Base-by-base conservation (phyloP, 805 yeast genomes). In the Saturnispora diversa region DNA sequence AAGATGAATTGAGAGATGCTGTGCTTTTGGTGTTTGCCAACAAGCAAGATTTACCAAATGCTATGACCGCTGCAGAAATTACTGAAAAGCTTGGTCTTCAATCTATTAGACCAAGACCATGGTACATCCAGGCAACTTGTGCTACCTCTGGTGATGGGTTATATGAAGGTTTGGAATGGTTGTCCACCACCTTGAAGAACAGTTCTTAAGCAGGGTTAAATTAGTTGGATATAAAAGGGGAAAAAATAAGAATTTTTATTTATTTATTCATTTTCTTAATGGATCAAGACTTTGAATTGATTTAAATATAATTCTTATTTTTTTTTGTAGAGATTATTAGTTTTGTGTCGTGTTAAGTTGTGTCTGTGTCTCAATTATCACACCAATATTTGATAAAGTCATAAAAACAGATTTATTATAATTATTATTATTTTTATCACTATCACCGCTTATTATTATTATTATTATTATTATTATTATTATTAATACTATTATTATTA, bases 71-170 rank as follows among this genome's bases (percentile, higher is more conserved):
- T 53, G 95, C 96, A 52, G 97, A 90, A 74, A 84, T 90, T 66
- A 87, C 97, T 55, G 96, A 87, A 70, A 87, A 86, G 69, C 77
- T 90, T 60, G 97, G 96, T 51, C 81, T 90, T 63, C 96, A 88
- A 67, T 85, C 96, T 42, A 82, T 92, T 66, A 84, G 95, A 75
- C 95, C 88, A 74, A 85, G 97, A 72, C 95, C 95, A 60, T 92
- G 98, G 98, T 90, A 84, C 72, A 90, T 92, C 65, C 97, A 90
- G 73, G 86, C 98, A 54, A 85, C 97, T 50, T 88, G 97, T 73
- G 98, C 98, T 54, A 90, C 97, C 53, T 84, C 97, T 49, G 98
- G 97, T 72, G 97, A 88, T 65, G 97, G 97, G 74, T 74, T 87
- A 62, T 84, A 86, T 66, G 96, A 87, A 72, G 97, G 97, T 75